Evolutionary conservation across 768 basidiomycete species (phyloP), one percentile per base, ranked within the genome.

Genomic region (Kwoniella sp.): DNA sequence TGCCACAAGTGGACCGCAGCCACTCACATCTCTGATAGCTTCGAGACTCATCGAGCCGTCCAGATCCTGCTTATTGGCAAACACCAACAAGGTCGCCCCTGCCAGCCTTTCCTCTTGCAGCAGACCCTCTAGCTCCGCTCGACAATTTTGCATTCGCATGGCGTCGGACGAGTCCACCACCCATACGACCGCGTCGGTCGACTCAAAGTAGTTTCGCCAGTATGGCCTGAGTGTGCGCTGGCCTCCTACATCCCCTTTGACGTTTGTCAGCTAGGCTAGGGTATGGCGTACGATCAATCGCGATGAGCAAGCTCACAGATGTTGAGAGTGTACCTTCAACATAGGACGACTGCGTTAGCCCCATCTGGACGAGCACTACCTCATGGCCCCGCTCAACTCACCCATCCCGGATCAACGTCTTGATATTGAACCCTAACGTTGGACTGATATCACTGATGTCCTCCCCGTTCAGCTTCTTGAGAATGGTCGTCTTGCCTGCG

Each of bases 171-270:
- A 93, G 77, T 99, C 95, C 34, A 99, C 92, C 15, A 99, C 93
- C 95, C 95, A 99, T 28, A 98, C 90, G 37, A 99, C 79, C 6
- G 88, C 93, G 75, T 98, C 95, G 9, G 95, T 98, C 75, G 91
- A 89, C 75, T 99, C 95, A 63, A 98, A 98, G 76, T 98, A 98
- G 74, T 98, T 99, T 22, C 89, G 79, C 95, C 95, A 99, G 74
- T 98, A 98, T 6, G 95, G 93, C 26, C 95, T 82, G 45, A 99
- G 83, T 0, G 89, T 92, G 51, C 86, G 83, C 74, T 99, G 95
- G 20, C 95, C 93, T 29, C 95, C 95, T 29, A 98, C 90, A 73
- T 99, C 95, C 95, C 93, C 92, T 96, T 64, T 51, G 15, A 22
- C n/a, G n/a, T n/a, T 28, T 10, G 9, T 23, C 11, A 28, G 28